Conservation (phyloP, 2,329 filamentous ascomycete species). For the Nakataea oryzae region DNA sequence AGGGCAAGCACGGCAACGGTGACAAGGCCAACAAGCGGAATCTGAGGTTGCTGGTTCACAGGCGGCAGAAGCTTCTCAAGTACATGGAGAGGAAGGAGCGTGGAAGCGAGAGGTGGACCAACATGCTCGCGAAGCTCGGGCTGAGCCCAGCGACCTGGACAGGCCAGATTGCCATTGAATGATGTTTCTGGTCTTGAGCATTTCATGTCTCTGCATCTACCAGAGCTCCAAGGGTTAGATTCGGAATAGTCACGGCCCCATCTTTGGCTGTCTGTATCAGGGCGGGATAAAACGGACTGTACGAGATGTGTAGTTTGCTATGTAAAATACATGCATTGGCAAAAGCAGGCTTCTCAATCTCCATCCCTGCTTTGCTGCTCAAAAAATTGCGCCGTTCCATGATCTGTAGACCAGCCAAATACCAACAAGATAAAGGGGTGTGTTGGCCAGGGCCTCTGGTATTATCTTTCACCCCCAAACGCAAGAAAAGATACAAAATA, state of each 20-base stretch:
- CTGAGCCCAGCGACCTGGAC: slow-evolving; percentile 83
- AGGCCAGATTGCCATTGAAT: slow-evolving; percentile 66
- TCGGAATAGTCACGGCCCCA: background rate
- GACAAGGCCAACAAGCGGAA: slow-evolving; percentile 95
- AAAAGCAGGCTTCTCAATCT: background rate
- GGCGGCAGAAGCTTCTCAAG: slow-evolving; percentile 74
- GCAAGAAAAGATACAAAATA: background rate
- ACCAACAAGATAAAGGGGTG: background rate
- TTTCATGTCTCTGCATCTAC: slow-evolving; percentile 33
- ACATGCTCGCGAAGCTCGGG: slow-evolving; percentile 75
- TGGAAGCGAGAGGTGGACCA: slow-evolving; percentile 80
- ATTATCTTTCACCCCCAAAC: background rate
- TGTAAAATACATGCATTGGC: slow-evolving; percentile 4
- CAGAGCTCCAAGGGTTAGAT: background rate
- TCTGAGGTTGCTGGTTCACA: slow-evolving; percentile 74
- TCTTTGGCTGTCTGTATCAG: background rate
- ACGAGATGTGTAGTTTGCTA: slow-evolving; percentile 3
- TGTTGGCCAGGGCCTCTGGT: background rate
- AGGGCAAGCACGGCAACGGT: slow-evolving; percentile 57
- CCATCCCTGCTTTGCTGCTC: background rate
- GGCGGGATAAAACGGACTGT: background rate
- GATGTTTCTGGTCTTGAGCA: slow-evolving; percentile 17
- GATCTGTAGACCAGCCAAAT: background rate
- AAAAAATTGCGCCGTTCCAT: background rate
- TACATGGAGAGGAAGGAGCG: slow-evolving; percentile 87